Evolutionary conservation across 164 flowering plant genomes (phyloP).

Genomic region (Euptelea pleiosperma): DNA sequence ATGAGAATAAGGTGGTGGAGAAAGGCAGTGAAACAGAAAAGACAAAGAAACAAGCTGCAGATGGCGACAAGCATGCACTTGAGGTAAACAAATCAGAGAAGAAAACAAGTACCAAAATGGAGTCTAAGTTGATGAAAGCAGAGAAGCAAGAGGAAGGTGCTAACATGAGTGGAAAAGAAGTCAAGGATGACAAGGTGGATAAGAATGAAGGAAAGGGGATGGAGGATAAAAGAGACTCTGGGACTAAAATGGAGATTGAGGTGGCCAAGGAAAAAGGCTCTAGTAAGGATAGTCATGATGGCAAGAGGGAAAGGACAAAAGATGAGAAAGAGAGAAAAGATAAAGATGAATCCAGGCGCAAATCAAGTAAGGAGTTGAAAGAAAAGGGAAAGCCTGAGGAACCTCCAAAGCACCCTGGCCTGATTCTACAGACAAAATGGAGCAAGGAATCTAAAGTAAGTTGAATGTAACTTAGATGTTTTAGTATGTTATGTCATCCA

Average conservation of each 20-base stretch:
- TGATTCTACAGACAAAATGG: slow-evolving; percentile 65
- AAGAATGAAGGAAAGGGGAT: slow-evolving; percentile 27
- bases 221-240: slow-evolving; percentile 28
- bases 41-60: slow-evolving; percentile 18
- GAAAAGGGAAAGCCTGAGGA: slow-evolving; percentile 68
- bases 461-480: slow-evolving; percentile 8
- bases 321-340: slow-evolving; percentile 49
- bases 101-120: slow-evolving; percentile 17
- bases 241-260: slow-evolving; percentile 20
- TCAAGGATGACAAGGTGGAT: slow-evolving; percentile 28
- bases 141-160: slow-evolving; percentile 26
- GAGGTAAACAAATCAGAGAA: slow-evolving; percentile 28
- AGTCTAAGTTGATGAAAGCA: slow-evolving; percentile 14
- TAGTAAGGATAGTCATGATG: slow-evolving; percentile 33
- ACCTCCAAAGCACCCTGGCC: slow-evolving; percentile 81
- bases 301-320: slow-evolving; percentile 35
- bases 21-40: slow-evolving; percentile 19
- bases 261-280: slow-evolving; percentile 30
- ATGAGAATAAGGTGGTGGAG: slow-evolving; percentile 22
- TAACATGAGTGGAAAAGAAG: slow-evolving; percentile 25
- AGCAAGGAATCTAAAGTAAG: slow-evolving; percentile 71
- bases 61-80: slow-evolving; percentile 18
- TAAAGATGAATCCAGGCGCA: slow-evolving; percentile 42
- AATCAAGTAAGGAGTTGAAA: slow-evolving; percentile 44
- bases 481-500: neutral